These are phyloP conservation scores for Talaromyces wortmannii DNA, from an alignment of 495 filamentous ascomycete genomes.

Conservation along the genomic window DNA sequence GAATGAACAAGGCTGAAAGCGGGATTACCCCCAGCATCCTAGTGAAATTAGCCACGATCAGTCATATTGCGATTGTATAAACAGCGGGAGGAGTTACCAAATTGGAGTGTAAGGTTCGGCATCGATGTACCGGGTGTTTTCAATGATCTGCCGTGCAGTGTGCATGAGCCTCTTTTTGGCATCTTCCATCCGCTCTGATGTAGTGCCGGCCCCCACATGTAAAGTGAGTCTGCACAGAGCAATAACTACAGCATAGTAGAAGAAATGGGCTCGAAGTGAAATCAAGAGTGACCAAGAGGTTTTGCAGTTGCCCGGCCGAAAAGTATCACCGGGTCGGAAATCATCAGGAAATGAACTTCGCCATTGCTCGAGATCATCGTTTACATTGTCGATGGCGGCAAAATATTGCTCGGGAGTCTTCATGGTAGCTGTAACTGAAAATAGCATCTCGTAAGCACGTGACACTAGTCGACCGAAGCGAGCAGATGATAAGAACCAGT, in stretches of 20 bases:
- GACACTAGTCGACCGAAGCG: conserved; percentile 21
- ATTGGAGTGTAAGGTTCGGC: conserved; percentile 20
- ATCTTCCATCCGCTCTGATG: conserved; percentile 7
- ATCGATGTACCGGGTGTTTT: conserved; percentile 24
- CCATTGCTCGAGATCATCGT: conserved; percentile 22
- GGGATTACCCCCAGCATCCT: conserved; percentile 19
- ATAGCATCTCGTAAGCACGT: conserved; percentile 20
- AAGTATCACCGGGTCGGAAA: conserved; percentile 17
- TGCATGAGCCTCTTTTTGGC: conserved; percentile 15
- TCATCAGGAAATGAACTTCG: conserved; percentile 15
- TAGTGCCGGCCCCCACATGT: conserved; percentile 13
- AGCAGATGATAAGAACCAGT: conserved; percentile 23
- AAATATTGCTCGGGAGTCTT: conserved; percentile 13
- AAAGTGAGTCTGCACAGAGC: conserved; percentile 21
- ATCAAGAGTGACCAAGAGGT: background rate
- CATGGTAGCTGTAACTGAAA: conserved; percentile 19
- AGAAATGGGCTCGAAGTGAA: background rate
- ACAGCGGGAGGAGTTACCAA: conserved; percentile 13
- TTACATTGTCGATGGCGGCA: conserved; percentile 15
- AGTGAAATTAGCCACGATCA: background rate
- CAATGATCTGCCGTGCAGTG: conserved; percentile 19
- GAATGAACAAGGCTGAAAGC: conserved; percentile 26
- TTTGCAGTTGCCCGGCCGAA: conserved; percentile 2
- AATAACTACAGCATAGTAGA: conserved; percentile 22
- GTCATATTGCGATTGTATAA: background rate